Conservation (phyloP, 192 early-diverging fungal genomes). For the Phycomyces blakesleeanus region DNA sequence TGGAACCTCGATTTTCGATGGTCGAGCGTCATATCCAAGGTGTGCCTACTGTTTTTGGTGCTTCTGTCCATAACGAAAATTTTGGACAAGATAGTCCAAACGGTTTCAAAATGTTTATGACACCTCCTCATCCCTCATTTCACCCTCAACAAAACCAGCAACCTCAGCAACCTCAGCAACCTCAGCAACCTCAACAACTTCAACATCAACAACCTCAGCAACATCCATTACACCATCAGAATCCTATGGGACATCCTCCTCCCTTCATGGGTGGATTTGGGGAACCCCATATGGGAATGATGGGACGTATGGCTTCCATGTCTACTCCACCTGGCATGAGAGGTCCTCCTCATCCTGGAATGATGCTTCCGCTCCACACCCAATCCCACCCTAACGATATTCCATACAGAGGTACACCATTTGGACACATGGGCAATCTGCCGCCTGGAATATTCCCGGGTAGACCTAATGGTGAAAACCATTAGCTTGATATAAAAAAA, state of each 20-base stretch:
- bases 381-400: neutral
- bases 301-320: neutral
- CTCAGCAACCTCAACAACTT: constrained; percentile 25
- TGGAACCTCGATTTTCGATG: neutral
- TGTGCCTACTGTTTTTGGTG: neutral
- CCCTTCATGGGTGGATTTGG: constrained; percentile 13
- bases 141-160: constrained; percentile 6
- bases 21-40: neutral
- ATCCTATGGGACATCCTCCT: neutral
- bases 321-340: constrained; percentile 12
- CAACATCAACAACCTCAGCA: constrained; percentile 16
- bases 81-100: neutral
- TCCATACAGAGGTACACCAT: too few species aligned
- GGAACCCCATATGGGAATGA: constrained; percentile 13
- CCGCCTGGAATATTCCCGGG: constrained; percentile 14
- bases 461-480: constrained; percentile 3
- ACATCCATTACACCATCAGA: constrained; percentile 12
- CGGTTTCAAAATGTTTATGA: neutral
- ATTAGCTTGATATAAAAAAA: neutral
- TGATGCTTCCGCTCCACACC: neutral
- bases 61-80: neutral
- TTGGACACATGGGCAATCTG: neutral
- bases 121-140: constrained; percentile 10
- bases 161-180: constrained; percentile 3
- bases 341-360: constrained; percentile 2